Base-by-base conservation (phyloP, 352 stramenopile genomes). In the Phytophthora idaei region DNA sequence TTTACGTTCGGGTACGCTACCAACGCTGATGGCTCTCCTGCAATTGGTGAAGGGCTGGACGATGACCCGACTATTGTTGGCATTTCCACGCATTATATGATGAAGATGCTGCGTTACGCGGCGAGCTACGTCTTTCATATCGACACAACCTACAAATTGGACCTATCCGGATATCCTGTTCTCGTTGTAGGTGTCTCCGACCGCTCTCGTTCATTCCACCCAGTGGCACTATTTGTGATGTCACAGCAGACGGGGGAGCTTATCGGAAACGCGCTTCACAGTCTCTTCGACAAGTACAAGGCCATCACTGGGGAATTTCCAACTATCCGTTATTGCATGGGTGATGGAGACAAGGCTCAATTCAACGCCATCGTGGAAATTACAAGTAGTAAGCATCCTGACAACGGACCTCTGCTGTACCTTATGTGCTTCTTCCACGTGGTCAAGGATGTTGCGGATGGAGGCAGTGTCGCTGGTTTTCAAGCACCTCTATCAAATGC, bases 361-460 rank as follows among this genome's bases (percentile, higher is more conserved):
- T 55, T 21, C 21, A 55, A 62, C 2, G 42, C 21, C 5, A 42
- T 61, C 4, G 36, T 36, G 14, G n/a, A 41, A 10, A 29, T 32
- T n/a, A 29, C 27, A 4, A 31, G 29, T 14, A 10, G 21, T 15
- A n/a, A 34, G 17, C 17, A 21, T 21, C 17, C 17, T 21, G 17
- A 21, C 41, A 37, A 37, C n/a, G 9, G 15, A 0, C 4, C 32
- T 15, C 9, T 61, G 55, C 21, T n/a, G 15, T 53, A 17, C 10
- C 10, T 62, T 1, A 62, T 42, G 45, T 55, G 42, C 9, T 64
- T 56, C 17, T 56, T 64, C 17, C 46, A 64, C 6, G 56, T 48
- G 2, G 31, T 55, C 2, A 63, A 49, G 32, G 55, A 49, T 8
- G 45, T 63, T 5, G 32, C n/a, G 1, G 56, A 55, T 2, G 5